phyloP scores from a whole-genome alignment of 1,284 basidiomycete species.

The Marasmius oreades region DNA sequence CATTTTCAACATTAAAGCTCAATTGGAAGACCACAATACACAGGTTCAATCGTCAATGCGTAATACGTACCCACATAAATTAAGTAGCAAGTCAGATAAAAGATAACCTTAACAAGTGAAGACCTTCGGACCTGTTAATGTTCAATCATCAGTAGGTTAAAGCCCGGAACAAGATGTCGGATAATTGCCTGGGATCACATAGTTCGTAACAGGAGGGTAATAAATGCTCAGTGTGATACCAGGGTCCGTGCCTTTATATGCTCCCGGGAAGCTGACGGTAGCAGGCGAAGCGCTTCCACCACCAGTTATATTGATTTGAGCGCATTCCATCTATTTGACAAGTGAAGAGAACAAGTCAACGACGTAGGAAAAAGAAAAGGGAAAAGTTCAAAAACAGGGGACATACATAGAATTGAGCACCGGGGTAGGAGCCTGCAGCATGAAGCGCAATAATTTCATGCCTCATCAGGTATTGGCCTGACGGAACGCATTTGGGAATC shows the following conservation, averaged over 20 bases:
- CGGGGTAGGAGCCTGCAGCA: slow-evolving; percentile 37
- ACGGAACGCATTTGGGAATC: slow-evolving; percentile 44
- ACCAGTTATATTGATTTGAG: slow-evolving; percentile 41
- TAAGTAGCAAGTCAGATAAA: no score
- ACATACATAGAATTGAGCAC: slow-evolving; percentile 48
- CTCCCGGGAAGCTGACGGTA: slow-evolving; percentile 50
- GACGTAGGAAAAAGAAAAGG: not conserved
- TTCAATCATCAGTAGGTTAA: no score
- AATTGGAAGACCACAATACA: no score
- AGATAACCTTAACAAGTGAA: no score
- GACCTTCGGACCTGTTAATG: no score
- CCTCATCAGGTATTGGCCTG: slow-evolving; percentile 30
- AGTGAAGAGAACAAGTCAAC: not conserved
- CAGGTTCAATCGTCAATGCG: no score
- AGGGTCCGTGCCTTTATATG: slow-evolving; percentile 40
- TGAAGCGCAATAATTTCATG: slow-evolving; percentile 22
- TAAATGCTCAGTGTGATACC: slow-evolving; percentile 42
- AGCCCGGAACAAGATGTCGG: no score
- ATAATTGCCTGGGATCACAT: slow-evolving; percentile 36
- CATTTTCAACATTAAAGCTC: no score
- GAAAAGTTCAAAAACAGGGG: not conserved
- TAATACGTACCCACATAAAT: no score
- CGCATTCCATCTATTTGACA: slow-evolving; percentile 31
- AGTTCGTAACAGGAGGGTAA: slow-evolving; percentile 25
- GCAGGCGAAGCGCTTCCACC: slow-evolving; percentile 37